A percentile compares a stretch with the other conserved stretches of the same genome.
Evolutionary conservation across 1,284 basidiomycete genomes (phyloP).

Genomic region (Meripilus lineatus): DNA sequence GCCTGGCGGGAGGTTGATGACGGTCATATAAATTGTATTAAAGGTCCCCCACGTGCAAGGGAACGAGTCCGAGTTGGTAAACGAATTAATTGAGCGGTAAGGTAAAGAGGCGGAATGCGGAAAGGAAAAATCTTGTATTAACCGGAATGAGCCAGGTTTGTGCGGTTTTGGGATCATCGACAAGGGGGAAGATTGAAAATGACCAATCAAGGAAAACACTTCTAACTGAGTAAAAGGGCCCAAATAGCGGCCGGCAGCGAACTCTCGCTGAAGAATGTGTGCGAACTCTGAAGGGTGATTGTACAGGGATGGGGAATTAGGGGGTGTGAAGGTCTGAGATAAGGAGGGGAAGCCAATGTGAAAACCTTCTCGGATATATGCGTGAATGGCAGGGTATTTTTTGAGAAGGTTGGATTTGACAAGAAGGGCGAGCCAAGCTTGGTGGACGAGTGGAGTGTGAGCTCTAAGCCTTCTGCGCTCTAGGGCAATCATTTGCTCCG

Average conservation of each 20-base stretch:
- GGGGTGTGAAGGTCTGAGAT: conserved; percentile 18
- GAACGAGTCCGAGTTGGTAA: conserved; percentile 29
- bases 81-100: conserved; percentile 30
- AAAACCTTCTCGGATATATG: conserved; percentile 19
- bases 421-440: conserved; percentile 21
- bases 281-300: conserved; percentile 5
- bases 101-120: conserved; percentile 11
- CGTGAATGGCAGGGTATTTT: conserved; percentile 16
- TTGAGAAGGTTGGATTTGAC: conserved; percentile 10
- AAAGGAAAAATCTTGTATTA: conserved; percentile 38
- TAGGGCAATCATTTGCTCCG: conserved; percentile 20
- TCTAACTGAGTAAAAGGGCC: conserved; percentile 24
- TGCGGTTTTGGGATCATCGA: conserved; percentile 26
- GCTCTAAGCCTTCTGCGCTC: conserved; percentile 16
- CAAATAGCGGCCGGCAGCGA: conserved; percentile 23
- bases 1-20: conserved; percentile 28
- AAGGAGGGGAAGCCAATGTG: conserved; percentile 20
- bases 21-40: conserved; percentile 16
- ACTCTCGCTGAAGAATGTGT: conserved; percentile 22
- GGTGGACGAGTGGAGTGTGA: conserved; percentile 15
- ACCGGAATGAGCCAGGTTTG: conserved; percentile 18
- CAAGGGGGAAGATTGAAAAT: conserved; percentile 35
- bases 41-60: too few species aligned
- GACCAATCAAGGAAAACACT: conserved; percentile 28
- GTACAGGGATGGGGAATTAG: conserved; percentile 21